Base-by-base conservation (phyloP, 176 grass and related monocot species). In the Raddia distichophylla region DNA sequence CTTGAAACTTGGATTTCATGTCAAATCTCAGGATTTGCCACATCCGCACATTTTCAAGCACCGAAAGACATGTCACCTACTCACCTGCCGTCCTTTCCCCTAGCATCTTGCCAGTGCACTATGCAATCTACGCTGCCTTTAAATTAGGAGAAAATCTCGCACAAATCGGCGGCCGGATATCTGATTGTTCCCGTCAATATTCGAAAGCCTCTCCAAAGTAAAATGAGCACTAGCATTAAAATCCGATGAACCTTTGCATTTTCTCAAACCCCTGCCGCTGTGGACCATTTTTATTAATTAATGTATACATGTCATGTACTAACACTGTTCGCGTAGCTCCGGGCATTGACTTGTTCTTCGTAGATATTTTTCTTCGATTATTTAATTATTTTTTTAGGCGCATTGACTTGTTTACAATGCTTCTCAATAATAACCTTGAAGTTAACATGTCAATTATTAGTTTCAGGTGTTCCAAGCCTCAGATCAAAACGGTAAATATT, bases 11-110 rank as follows among this genome's bases (percentile, higher is more conserved):
- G 71, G 46, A 42, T 73, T 75, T 48, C 61, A 45, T 74, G 77
- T 81, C 71, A 71, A 79, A 73, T 65, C 61, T 54, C 51, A 64
- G 63, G 63, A 64, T 80, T 12, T 84, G 33, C 9, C 69, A 43
- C 53, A 2, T 8, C 7, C 59, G 42, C 59, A 17, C 35, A 3
- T 18, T 34, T 34, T 49, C 67, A 65, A 60, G 33, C n/a, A 59
- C 74, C 14, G 14, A 19, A 18, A 42, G 56, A 3, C 9, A 1
- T 14, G 56, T 7, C 13, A 27, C 27, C 27, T 27, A 27, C 27
- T 27, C 43, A 40, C n/a, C 45, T 51, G 74, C 60, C 18, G 59
- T 58, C 12, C 49, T 59, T 59, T 52, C 5, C 44, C n/a, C n/a
- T 17, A 68, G 53, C 81, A 74, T 67, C 45, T 61, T 61, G 68